Base-by-base conservation (phyloP, 2,329 filamentous ascomycete genomes). In the Epichloe baconii region DNA sequence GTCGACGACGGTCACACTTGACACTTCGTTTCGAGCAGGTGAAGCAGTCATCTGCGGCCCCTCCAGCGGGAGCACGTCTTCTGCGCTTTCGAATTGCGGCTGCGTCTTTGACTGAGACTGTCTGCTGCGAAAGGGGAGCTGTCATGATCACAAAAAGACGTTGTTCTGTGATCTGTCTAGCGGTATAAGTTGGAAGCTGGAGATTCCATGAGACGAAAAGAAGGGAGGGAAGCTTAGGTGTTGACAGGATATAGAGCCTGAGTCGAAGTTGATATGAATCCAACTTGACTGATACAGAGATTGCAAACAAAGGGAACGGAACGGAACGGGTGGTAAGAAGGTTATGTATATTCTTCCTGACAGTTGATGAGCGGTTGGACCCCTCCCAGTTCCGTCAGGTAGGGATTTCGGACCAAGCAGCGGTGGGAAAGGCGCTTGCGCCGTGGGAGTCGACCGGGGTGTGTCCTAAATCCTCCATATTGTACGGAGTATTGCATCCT, bases 21-120 rank as follows among this genome's bases (percentile, higher is more conserved):
- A 85, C 76, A 61, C 82, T 83, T 64, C 86, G 81, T 71, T 89
- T 93, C 58, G 83, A 79, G 72, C 91, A 98, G 43, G 89, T 83
- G 67, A 96, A 96, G 77, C 91, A 98, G 69, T 97, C 91, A 67
- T 95, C 89, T 44, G 87, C 82, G 53, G 91, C 91, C 62, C 91
- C 91, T 56, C 87, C 90, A 48, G 88, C 84, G 19, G 88, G 86
- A 19, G 90, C 87, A 71, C 90, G 82, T 77, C 90, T 86, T 73
- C 89, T 84, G 64, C 90, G 82, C 75, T 95, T 80, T 62, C 76
- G 73, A 49, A 75, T 70, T 49, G 73, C 73, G 53, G 74, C 70
- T 44, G 71, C 66, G 59, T 78, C 75, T 61, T 77, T 79, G 61
- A 68, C 62, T 67, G 70, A 58, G 56, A 64, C 58, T 48, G 65